Evolutionary conservation across 176 grass and related monocot genomes (phyloP), one percentile per base, ranked within the genome.

Genomic region (Oryza coarctata): DNA sequence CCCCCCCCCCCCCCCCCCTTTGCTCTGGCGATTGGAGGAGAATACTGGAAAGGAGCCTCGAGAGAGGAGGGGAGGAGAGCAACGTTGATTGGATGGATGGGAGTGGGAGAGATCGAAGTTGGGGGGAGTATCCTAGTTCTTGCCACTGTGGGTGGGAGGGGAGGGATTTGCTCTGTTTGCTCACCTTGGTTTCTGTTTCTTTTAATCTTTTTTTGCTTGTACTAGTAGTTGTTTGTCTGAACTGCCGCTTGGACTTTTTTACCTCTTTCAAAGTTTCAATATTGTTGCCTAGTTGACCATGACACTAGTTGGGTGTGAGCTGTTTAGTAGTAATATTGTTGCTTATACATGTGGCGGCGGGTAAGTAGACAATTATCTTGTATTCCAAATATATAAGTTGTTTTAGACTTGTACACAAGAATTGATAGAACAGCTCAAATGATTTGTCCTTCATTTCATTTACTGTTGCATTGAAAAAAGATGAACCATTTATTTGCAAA

Each of bases 21-120:
- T 78, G 67, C 80, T 45, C 52, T 40, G 34, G 44, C 58, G 74
- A 75, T 33, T 71, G 41, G 60, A 5, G 73, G 58, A 81, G 84
- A 89, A 92, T 92, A 87, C 80, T 7, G 65, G 34, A 89, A 89
- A 89, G 80, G 80, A 31, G 22, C 41, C n/a, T 71, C 9, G 82
- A 73, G 36, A 40, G 47, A 74, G 84, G 57, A 38, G 83, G 78
- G 84, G 57, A 38, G 83, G 78, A 79, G 40, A 38, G 49, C 15
- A 66, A 86, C 67, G 80, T 68, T 73, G 87, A 86, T 73, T 73
- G 57, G 90, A 89, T 62, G 68, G 43, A 33, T 5, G 14, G 55
- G 30, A 1, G 12, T 13, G 15, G 2, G 29, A 70, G 2, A 36
- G 6, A 2, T 22, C n/a, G 18, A 55, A 55, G 17, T 27, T 64